Conservation (phyloP, 495 filamentous ascomycete species). For the Parathielavia hyrcaniae region DNA sequence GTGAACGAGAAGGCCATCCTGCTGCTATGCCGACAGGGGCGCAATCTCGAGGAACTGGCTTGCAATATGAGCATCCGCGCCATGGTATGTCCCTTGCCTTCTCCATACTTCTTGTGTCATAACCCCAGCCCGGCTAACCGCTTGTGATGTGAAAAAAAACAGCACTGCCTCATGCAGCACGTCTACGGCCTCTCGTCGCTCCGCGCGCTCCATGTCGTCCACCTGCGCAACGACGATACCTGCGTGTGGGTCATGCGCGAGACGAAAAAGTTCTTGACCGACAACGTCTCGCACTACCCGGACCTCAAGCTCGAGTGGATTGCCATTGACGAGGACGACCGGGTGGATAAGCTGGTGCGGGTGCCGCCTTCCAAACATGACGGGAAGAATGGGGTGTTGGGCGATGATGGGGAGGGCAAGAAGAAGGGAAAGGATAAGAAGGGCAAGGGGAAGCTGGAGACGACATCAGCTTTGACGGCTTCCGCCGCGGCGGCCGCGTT, state of each 20-base stretch:
- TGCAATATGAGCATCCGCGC: constrained; percentile 44
- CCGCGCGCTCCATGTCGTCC: constrained; percentile 49
- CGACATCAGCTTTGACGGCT: neutral
- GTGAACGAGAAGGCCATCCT: constrained; percentile 44
- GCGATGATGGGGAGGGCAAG: constrained; percentile 21
- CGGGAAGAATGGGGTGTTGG: too few species aligned
- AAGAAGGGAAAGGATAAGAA: constrained; percentile 21
- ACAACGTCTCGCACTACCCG: constrained; percentile 48
- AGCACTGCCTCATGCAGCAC: constrained; percentile 51
- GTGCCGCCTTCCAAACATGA: neutral
- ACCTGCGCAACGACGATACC: constrained; percentile 46
- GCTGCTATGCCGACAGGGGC: constrained; percentile 44
- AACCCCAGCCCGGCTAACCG: neutral
- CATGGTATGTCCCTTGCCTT: constrained; percentile 43
- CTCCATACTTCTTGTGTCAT: neutral
- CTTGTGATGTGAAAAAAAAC: neutral
- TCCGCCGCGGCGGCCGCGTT: neutral
- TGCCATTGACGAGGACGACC: constrained; percentile 41
- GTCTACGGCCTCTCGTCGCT: constrained; percentile 42
- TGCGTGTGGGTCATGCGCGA: constrained; percentile 45
- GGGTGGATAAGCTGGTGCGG: constrained; percentile 38
- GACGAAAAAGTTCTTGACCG: constrained; percentile 47
- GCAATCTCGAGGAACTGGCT: constrained; percentile 48
- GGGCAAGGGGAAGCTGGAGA: constrained; percentile 21
- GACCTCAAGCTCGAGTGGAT: constrained; percentile 49